Evolutionary conservation across 2,329 filamentous ascomycete species (phyloP), one percentile per base, ranked within the genome.

Genomic region (Leptographium radiaticola): DNA sequence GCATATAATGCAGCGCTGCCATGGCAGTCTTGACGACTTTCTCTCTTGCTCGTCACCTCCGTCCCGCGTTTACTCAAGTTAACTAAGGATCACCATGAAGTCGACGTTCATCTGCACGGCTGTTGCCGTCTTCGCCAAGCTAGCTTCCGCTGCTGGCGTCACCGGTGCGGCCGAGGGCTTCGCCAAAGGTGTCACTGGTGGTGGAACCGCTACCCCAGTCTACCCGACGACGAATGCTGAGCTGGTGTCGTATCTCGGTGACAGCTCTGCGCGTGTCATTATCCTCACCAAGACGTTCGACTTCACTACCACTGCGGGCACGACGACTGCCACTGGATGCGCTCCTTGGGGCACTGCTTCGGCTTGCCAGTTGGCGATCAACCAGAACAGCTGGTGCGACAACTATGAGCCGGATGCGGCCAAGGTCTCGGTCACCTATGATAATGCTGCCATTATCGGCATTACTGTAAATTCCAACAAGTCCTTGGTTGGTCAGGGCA

Each of bases 211-310:
- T 9, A 49, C 47, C 2, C 47, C 47, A 4, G 47, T 49, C 47
- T 49, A 49, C 34, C 47, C 47, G 12, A 25, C 47, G 34, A 49
- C 47, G 12, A 49, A 38, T 7, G 47, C n/a, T 10, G 34, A 49
- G 47, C 34, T 49, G 47, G 47, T 49, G 34, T 49, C 47, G 47
- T 49, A 49, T 11, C 47, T 49, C 11, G 47, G 47, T 12, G 47
- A 49, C 47, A 49, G 34, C 47, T 49, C 47, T 18, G 47, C 47
- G 34, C 47, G 47, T 11, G 47, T 49, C 34, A 49, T 49, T 13
- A 30, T 49, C 34, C 34, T 49, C n/a, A 49, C 47, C 34, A 49
- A 49, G 47, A 49, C 47, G n/a, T 49, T 49, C 39, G 47, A 49
- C 36, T 49, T 49, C 12, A 49, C 47, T 18, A 18, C n/a, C 47